phyloP scores from a whole-genome alignment of 2,329 filamentous ascomycete species.

The Dissoconium aciculare region DNA sequence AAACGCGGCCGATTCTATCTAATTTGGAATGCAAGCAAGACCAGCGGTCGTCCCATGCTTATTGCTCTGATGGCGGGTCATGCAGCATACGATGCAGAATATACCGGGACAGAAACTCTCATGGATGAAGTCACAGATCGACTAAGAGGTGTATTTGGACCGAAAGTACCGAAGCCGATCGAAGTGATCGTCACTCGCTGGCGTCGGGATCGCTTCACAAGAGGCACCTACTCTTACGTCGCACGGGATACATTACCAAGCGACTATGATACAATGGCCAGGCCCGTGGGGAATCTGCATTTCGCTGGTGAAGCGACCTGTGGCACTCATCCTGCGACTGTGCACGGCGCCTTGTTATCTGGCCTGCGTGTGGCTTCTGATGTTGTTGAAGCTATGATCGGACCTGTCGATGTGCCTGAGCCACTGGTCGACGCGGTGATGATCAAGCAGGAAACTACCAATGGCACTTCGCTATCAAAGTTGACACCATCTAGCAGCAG shows the following conservation, averaged over 20 bases:
- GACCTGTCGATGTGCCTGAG: slow-evolving; percentile 60
- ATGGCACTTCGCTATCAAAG: slow-evolving; percentile 15
- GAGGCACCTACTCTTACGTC: slow-evolving; percentile 89
- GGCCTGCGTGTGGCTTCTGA: slow-evolving; percentile 81
- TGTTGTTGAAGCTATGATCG: slow-evolving; percentile 64
- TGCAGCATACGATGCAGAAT: slow-evolving; percentile 77
- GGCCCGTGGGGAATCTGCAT: slow-evolving; percentile 68
- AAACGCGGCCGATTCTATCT: slow-evolving; percentile 88
- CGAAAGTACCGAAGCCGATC: slow-evolving; percentile 55
- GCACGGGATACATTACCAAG: slow-evolving; percentile 66
- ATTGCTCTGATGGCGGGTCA: slow-evolving; percentile 93
- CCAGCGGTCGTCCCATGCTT: slow-evolving; percentile 68
- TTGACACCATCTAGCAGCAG: too few relatives aligned
- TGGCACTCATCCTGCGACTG: slow-evolving; percentile 87
- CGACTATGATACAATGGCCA: slow-evolving; percentile 87
- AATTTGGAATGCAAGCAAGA: slow-evolving; percentile 92
- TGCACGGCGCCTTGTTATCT: slow-evolving; percentile 90
- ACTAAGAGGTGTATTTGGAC: slow-evolving; percentile 58
- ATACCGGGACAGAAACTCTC: slow-evolving; percentile 57
- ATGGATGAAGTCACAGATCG: slow-evolving; percentile 67
- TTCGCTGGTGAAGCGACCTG: slow-evolving; percentile 96
- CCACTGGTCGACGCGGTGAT: slow-evolving; percentile 52
- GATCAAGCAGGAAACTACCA: slow-evolving; percentile 28
- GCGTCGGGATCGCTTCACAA: slow-evolving; percentile 80
- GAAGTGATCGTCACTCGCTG: slow-evolving; percentile 87